Evolutionary conservation across 345 rosid genomes (phyloP), one percentile per base, ranked within the genome.

Genomic region (Dovyalis caffra): DNA sequence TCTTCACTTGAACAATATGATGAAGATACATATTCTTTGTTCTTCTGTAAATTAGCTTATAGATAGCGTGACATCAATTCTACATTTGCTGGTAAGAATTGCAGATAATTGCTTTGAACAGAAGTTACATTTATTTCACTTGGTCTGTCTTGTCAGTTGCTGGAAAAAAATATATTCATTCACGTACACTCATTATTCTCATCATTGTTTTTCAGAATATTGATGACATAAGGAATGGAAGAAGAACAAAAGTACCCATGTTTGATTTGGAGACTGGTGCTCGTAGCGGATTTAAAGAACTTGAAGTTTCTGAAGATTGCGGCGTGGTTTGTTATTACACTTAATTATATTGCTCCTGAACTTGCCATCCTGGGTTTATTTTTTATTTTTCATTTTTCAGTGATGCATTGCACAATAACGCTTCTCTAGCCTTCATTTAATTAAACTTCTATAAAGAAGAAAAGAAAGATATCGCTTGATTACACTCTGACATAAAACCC

Each of bases 221-320:
- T 77, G 75, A 83, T 33, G 96, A 95, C 84, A 80, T 91, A 74
- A 87, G 80, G 78, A 81, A 86, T 79, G 86, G 89, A 28, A 88
- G 83, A 74, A 89, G 87, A 86, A 90, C 98, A 70, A 89, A 90
- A 85, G 88, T 88, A 62, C 98, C 97, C 68, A 47, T 90, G 73
- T 91, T 93, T 78, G 90, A 95, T 83, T 82, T 93, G 93, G 98
- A 89, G 87, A 86, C 89, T 85, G 97, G 93, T 77, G 85, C 94
- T 78, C 88, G 97, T 68, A 91, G 87, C 76, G 91, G 97, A 71
- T 91, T 91, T 73, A 95, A 90, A 88, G 97, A 93, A 74, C 95
- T 95, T 70, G 91, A 85, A 85, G 91, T 95, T 83, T 84, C 97
- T 84, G 97, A 93, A 78, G 99, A 95, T 70, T 95, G 98, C 61